Evolutionary conservation across 2,329 filamentous ascomycete genomes (phyloP).

Genomic region (Trichoderma sp.): DNA sequence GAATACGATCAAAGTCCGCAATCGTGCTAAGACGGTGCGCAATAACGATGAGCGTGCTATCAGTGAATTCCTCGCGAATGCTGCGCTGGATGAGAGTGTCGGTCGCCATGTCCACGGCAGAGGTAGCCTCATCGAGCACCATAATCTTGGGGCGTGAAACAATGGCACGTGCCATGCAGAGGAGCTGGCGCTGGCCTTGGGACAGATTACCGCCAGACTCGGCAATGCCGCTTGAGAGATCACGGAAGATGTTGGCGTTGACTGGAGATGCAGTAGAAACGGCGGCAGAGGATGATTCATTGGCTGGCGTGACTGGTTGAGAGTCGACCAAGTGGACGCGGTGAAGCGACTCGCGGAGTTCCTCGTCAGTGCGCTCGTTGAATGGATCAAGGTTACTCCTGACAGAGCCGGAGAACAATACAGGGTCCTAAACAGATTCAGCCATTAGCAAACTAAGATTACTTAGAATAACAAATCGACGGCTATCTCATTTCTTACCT

Average conservation of each 20-base stretch:
- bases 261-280: constrained; percentile 35
- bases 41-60: constrained; percentile 69
- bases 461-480: background rate
- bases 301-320: constrained; percentile 38
- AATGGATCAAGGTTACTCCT: constrained; percentile 77
- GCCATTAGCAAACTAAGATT: background rate
- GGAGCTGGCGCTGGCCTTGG: constrained; percentile 72
- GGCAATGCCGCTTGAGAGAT: constrained; percentile 61
- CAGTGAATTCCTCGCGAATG: constrained; percentile 69
- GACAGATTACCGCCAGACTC: constrained; percentile 73
- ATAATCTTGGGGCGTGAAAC: constrained; percentile 71
- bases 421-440: constrained; percentile 58
- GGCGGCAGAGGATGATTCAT: constrained; percentile 38
- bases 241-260: constrained; percentile 65
- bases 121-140: constrained; percentile 77
- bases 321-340: constrained; percentile 65
- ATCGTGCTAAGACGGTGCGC: constrained; percentile 74
- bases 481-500: constrained; percentile 32
- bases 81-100: constrained; percentile 70
- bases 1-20: constrained; percentile 71
- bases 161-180: constrained; percentile 72
- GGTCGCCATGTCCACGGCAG: constrained; percentile 74
- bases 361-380: constrained; percentile 63
- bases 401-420: constrained; percentile 76
- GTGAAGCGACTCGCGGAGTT: constrained; percentile 66